Evolutionary conservation across 2,329 filamentous ascomycete species (phyloP).

Genomic region (Phyllosticta paracitricarpa): DNA sequence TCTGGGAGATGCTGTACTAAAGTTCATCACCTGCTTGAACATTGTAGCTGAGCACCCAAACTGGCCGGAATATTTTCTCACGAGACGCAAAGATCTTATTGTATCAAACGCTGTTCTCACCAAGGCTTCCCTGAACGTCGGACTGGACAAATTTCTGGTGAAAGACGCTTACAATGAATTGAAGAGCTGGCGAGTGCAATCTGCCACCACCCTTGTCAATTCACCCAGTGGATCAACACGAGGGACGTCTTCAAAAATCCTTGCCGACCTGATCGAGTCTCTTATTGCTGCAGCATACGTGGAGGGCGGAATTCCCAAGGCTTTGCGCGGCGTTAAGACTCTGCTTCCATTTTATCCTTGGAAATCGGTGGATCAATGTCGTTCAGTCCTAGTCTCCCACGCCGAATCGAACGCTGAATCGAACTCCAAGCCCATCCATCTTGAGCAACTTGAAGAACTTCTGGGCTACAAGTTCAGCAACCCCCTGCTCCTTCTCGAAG

Average conservation of each 20-base stretch:
- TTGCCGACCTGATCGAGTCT: conserved; percentile 82
- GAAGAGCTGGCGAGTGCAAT: conserved; percentile 52
- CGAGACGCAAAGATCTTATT: conserved; percentile 54
- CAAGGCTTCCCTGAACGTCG: conserved; percentile 50
- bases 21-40: conserved; percentile 60
- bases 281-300: conserved; percentile 67
- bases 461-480: conserved; percentile 64
- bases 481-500: conserved; percentile 60
- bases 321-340: conserved; percentile 49
- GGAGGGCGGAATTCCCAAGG: conserved; percentile 56
- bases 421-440: conserved; percentile 10
- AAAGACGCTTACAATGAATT: conserved; percentile 54
- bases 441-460: conserved; percentile 47
- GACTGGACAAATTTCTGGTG: conserved; percentile 65
- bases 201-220: background rate
- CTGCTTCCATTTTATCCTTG: conserved; percentile 53
- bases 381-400: conserved; percentile 19
- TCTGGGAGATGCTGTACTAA: conserved; percentile 74
- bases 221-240: background rate
- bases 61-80: conserved; percentile 71
- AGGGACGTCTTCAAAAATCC: conserved; percentile 55
- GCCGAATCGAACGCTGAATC: conserved; percentile 9
- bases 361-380: conserved; percentile 18
- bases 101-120: conserved; percentile 69
- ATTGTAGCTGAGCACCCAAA: conserved; percentile 49